Conservation (phyloP, 2,329 filamentous ascomycete species). For the Xylariaceae sp. region DNA sequence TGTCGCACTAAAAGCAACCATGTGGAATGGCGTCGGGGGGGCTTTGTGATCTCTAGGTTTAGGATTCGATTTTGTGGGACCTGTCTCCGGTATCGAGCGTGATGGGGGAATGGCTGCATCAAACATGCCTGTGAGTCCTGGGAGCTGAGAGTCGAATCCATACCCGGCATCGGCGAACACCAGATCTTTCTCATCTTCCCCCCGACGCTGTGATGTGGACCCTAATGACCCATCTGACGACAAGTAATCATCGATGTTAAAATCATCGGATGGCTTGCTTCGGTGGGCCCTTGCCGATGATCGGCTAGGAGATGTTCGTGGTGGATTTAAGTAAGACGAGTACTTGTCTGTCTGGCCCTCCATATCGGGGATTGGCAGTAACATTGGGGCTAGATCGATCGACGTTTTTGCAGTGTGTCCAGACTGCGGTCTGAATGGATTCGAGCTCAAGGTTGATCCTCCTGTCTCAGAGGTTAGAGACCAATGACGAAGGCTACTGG, state of each 20-base stretch:
- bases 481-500: slow-evolving; percentile 35
- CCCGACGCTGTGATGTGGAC: slow-evolving; percentile 10
- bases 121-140: slow-evolving; percentile 21
- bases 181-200: slow-evolving; percentile 24
- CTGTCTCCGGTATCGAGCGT: too few species aligned
- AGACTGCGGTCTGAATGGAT: slow-evolving; percentile 36
- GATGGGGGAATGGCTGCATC: slow-evolving; percentile 4
- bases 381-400: slow-evolving; percentile 31
- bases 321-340: too few species aligned
- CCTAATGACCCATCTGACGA: slow-evolving; percentile 17
- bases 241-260: slow-evolving; percentile 18
- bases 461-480: slow-evolving; percentile 40
- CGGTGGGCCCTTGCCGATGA: neutral
- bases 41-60: too few species aligned
- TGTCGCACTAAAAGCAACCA: slow-evolving; percentile 1
- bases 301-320: too few species aligned
- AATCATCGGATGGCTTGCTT: slow-evolving; percentile 9
- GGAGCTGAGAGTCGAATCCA: slow-evolving; percentile 17
- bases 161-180: slow-evolving; percentile 21
- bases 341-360: neutral
- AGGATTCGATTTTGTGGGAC: too few species aligned
- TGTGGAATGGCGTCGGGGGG: slow-evolving; percentile 1
- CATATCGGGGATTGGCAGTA: slow-evolving; percentile 5
- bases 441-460: slow-evolving; percentile 37
- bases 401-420: slow-evolving; percentile 42